phyloP scores from a whole-genome alignment of 768 basidiomycete genomes.

The Rhizopogon sp. region DNA sequence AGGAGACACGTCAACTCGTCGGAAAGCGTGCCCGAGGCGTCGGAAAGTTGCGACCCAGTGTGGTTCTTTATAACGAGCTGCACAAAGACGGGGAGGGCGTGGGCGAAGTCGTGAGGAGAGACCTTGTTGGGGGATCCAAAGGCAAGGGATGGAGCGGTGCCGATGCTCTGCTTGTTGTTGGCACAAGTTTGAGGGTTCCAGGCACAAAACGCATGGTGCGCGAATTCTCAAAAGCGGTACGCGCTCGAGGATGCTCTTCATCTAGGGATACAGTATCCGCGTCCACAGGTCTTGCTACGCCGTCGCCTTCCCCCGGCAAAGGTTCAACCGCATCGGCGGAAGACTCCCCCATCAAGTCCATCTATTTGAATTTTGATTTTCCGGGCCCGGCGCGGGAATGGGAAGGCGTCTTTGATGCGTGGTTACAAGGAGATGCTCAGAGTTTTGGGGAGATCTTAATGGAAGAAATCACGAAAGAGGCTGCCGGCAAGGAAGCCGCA shows the following conservation, averaged over 20 bases:
- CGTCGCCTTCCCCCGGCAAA: conserved; percentile 45
- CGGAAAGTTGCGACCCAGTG: conserved; percentile 78
- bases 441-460: conserved; percentile 59
- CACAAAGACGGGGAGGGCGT: conserved; percentile 87
- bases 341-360: conserved; percentile 52
- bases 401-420: conserved; percentile 87
- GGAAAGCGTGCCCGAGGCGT: conserved; percentile 79
- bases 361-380: conserved; percentile 86
- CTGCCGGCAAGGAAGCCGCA: conserved; percentile 46
- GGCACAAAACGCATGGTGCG: conserved; percentile 90
- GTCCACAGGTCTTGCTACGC: conserved; percentile 31
- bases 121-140: conserved; percentile 66
- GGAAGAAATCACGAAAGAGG: conserved; percentile 53
- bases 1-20: conserved; percentile 62
- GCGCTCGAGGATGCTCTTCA: conserved; percentile 38
- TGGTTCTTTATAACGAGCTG: conserved; percentile 86
- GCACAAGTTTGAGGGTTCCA: conserved; percentile 84
- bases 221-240: conserved; percentile 79
- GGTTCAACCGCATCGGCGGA: conserved; percentile 35
- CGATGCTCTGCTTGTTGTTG: conserved; percentile 84
- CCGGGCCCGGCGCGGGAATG: conserved; percentile 82
- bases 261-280: conserved; percentile 25
- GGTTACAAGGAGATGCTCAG: conserved; percentile 88
- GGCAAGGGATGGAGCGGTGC: conserved; percentile 69
- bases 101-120: conserved; percentile 76